Conservation (phyloP, 805 yeast genomes). For the Pichia eremophila region DNA sequence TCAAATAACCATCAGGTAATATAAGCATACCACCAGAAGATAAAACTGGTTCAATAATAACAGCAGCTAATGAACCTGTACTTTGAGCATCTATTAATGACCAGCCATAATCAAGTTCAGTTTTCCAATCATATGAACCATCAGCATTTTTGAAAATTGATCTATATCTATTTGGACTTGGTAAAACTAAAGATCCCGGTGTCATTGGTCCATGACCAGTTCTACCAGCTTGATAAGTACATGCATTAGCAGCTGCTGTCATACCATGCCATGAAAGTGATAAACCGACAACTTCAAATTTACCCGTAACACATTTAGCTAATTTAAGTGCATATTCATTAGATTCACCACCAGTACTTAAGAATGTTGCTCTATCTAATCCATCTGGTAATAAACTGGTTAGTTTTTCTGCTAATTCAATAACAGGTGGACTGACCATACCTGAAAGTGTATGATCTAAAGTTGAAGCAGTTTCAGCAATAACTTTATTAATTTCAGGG, state of each 20-base stretch:
- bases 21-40: conserved; percentile 45
- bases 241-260: conserved; percentile 21
- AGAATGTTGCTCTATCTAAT: conserved; percentile 18
- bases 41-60: conserved; percentile 42
- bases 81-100: conserved; percentile 20
- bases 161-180: conserved; percentile 22
- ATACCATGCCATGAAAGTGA: conserved; percentile 25
- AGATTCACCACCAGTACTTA: conserved; percentile 27
- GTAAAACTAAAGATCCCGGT: conserved; percentile 21
- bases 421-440: conserved; percentile 22
- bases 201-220: conserved; percentile 21
- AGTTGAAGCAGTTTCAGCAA: conserved; percentile 16
- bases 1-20: conserved; percentile 26
- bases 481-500: conserved; percentile 19
- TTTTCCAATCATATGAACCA: conserved; percentile 23
- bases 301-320: conserved; percentile 21
- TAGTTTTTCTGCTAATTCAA: conserved; percentile 22
- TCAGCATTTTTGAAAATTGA: conserved; percentile 21
- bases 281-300: conserved; percentile 21
- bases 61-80: conserved; percentile 38
- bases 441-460: conserved; percentile 21
- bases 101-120: conserved; percentile 22
- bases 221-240: conserved; percentile 22
- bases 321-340: conserved; percentile 28
- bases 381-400: conserved; percentile 17